Percentiles rank a stretch among this genome's conserved stretches.
These are phyloP conservation scores for Ogataea parapolymorpha DNA, from an alignment of 805 yeast species.

Conservation along the genomic window DNA sequence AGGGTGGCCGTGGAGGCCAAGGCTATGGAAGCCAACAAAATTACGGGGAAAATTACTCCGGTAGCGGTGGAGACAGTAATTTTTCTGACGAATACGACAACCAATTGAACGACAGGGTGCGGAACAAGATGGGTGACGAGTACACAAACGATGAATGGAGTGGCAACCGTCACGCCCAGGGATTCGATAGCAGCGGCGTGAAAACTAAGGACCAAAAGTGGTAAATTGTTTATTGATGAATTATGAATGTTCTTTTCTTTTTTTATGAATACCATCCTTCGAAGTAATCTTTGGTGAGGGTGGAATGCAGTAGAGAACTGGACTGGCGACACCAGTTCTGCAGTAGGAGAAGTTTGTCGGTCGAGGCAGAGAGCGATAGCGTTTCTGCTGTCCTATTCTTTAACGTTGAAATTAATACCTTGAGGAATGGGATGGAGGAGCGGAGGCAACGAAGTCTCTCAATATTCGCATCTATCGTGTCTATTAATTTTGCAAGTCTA, in stretches of 20 bases:
- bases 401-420: slow-evolving; percentile 9
- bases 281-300: slow-evolving; percentile 22
- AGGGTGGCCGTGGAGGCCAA: not conserved
- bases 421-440: slow-evolving; percentile 21
- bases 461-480: slow-evolving; percentile 17
- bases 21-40: not conserved
- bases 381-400: slow-evolving; percentile 2
- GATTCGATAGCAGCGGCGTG: slow-evolving; percentile 11
- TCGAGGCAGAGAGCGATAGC: slow-evolving; percentile 11
- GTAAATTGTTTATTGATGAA: slow-evolving; percentile 3
- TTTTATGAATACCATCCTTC: slow-evolving; percentile 28
- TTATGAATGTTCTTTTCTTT: not conserved
- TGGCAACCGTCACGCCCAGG: slow-evolving; percentile 12
- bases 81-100: slow-evolving; percentile 9
- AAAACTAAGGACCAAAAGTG: slow-evolving; percentile 5
- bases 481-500: slow-evolving; percentile 24
- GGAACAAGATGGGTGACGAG: slow-evolving; percentile 15
- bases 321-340: slow-evolving; percentile 24
- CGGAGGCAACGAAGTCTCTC: slow-evolving; percentile 17
- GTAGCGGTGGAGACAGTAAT: not conserved
- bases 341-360: not conserved
- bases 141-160: slow-evolving; percentile 4
- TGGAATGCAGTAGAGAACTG: slow-evolving; percentile 15
- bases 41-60: not conserved
- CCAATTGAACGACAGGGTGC: slow-evolving; percentile 12